A percentile compares a stretch with the other conserved stretches of the same genome.
phyloP scores from a whole-genome alignment of 2,329 filamentous ascomycete species.

The Bertia moriformis region DNA sequence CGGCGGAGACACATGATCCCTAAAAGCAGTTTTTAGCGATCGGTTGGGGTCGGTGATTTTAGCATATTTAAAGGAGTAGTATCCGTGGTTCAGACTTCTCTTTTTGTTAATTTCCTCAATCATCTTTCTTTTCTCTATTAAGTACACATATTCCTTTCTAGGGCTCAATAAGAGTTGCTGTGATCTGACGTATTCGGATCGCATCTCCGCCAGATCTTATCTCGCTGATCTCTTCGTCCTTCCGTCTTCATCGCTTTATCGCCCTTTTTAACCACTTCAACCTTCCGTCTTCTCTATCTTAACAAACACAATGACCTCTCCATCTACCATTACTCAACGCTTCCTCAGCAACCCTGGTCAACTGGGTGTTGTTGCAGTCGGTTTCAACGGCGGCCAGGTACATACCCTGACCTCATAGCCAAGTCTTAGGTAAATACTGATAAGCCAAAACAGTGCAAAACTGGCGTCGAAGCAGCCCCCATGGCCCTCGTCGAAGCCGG shows the following conservation, averaged over 20 bases:
- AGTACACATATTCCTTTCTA: neutral
- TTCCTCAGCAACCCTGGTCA: slow-evolving; percentile 71
- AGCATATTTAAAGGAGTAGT: too few relatives aligned
- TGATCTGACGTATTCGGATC: neutral
- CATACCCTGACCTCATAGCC: too few relatives aligned
- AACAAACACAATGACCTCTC: neutral
- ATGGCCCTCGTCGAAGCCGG: slow-evolving; percentile 78
- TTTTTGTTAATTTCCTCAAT: neutral
- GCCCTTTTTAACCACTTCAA: neutral
- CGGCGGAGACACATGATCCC: neutral
- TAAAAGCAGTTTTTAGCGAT: slow-evolving; percentile 2
- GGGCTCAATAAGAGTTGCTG: neutral
- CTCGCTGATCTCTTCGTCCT: neutral
- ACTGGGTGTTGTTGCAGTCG: slow-evolving; percentile 82
- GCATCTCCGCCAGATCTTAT: neutral
- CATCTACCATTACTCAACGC: neutral
- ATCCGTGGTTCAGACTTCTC: too few relatives aligned
- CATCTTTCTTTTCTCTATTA: neutral
- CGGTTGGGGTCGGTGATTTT: too few relatives aligned
- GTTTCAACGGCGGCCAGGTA: slow-evolving; percentile 86
- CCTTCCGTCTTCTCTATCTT: neutral
- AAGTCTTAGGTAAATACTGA: too few relatives aligned
- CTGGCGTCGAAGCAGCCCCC: slow-evolving; percentile 81
- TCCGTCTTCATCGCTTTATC: neutral
- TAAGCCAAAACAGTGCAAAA: slow-evolving; percentile 37